These are phyloP conservation scores for Cercospora canescens DNA, from an alignment of 2,329 filamentous ascomycete genomes.

Conservation along the genomic window DNA sequence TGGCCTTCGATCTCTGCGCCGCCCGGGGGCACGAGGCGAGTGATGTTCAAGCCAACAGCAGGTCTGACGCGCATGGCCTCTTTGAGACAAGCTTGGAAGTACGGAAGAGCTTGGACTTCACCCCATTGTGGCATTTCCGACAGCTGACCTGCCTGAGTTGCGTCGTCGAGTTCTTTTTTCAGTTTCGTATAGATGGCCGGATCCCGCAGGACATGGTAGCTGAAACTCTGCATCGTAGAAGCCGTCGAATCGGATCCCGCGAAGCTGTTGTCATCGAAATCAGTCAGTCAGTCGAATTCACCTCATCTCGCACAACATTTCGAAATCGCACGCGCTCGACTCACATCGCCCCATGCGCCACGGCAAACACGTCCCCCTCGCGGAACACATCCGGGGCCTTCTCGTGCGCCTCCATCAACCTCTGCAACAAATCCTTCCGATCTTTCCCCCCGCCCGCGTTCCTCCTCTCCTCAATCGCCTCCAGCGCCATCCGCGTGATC, in stretches of 20 bases:
- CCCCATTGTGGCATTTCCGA: conserved; percentile 32
- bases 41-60: conserved; percentile 58
- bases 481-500: conserved; percentile 54
- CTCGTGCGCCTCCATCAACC: conserved; percentile 54
- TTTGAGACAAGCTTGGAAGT: conserved; percentile 59
- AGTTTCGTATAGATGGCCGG: conserved; percentile 51
- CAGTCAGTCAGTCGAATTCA: conserved; percentile 6
- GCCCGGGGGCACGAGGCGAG: conserved; percentile 51
- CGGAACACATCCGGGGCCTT: conserved; percentile 51
- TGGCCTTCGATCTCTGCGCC: conserved; percentile 55
- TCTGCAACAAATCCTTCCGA: conserved; percentile 53
- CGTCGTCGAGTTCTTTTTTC: conserved; percentile 39
- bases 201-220: conserved; percentile 52
- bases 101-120: conserved; percentile 52
- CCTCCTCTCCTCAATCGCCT: conserved; percentile 49
- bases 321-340: conserved; percentile 43
- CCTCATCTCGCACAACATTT: neutral
- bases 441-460: conserved; percentile 51
- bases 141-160: conserved; percentile 23
- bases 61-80: conserved; percentile 59
- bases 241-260: conserved; percentile 63
- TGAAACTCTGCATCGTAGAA: conserved; percentile 60
- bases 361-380: conserved; percentile 58
- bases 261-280: conserved; percentile 34
- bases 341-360: conserved; percentile 59